Base-by-base conservation (phyloP, 2,329 filamentous ascomycete genomes). In the Dactylellina haptotyla region DNA sequence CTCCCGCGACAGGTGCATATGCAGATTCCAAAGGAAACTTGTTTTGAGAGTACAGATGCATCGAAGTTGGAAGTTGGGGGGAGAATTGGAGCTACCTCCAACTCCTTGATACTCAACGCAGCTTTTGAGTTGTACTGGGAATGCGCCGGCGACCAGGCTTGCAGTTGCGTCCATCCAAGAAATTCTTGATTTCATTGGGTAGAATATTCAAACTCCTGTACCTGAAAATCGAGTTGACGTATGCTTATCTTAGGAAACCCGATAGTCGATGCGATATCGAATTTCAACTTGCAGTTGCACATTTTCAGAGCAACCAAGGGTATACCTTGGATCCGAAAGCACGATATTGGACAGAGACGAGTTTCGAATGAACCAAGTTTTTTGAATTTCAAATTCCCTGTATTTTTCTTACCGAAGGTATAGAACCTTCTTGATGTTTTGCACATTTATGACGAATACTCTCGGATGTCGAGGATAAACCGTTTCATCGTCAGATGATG, bases 1-100 rank as follows among this genome's bases (percentile, higher is more conserved):
- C 48, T 46, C 59, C 30, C 58, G 32, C 32, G 50, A 37, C 37
- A 23, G 16, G 14, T 34, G 37, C 48, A 54, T 54, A 46, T 37
- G 16, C 59, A 45, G 25, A 16, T 18, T 39, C 28, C 14, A 4
- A 46, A 46, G 10, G n/a, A 50, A 50, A 4, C 45, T 28, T 14
- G 25, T n/a, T 23, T 14, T 53, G 4, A 18, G 46, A 9, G 25
- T 30, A 18, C 16, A n/a, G n/a, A 20, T 16, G 23, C 41, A 14
- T 14, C 23, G 6, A 6, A 12, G 18, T 32, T 28, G 48, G 46
- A 45, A 53, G 48, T 54, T 64, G 59, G 8, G 54, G 23, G n/a
- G 59, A 54, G 59, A 54, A 64, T 39, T 45, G n/a, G n/a, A n/a
- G n/a, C n/a, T n/a, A n/a, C n/a, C n/a, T n/a, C n/a, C n/a, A n/a